phyloP scores from a whole-genome alignment of 2,329 filamentous ascomycete species.

The Neurospora sp. region DNA sequence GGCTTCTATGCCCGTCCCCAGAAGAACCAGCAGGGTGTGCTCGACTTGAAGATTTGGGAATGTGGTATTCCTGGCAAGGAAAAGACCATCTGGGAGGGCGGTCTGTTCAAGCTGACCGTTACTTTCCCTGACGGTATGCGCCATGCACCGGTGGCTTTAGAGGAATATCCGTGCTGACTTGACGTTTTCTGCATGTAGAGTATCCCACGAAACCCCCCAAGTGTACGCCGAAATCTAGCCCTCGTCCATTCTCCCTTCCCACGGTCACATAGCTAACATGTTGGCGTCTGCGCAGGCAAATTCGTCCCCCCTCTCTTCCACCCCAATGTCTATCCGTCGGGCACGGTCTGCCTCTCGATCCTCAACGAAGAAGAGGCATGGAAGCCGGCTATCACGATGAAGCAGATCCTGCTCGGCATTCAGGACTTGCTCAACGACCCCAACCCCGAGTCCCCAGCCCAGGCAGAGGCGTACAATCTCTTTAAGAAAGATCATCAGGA shows the following conservation, averaged over 20 bases:
- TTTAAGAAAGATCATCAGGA: conserved; percentile 83
- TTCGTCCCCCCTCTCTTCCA: conserved; percentile 95
- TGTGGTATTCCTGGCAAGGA: conserved; percentile 94
- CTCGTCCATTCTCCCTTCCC: background rate
- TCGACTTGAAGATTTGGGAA: conserved; percentile 94
- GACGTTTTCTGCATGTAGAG: conserved; percentile 43
- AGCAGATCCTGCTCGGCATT: conserved; percentile 92
- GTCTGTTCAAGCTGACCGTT: conserved; percentile 88
- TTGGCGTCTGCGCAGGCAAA: conserved; percentile 56
- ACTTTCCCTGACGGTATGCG: conserved; percentile 80
- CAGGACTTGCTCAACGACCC: conserved; percentile 94
- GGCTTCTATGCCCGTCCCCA: conserved; percentile 90
- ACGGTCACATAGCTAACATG: conserved; percentile 11
- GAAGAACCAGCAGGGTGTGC: conserved; percentile 66
- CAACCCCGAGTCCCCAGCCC: conserved; percentile 92
- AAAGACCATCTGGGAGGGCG: conserved; percentile 97
- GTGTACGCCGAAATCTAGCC: conserved; percentile 52
- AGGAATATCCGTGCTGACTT: conserved; percentile 11
- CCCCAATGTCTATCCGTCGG: conserved; percentile 96
- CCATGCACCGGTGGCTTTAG: background rate
- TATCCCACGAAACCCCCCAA: conserved; percentile 98
- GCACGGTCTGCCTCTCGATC: conserved; percentile 93
- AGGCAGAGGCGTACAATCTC: conserved; percentile 94
- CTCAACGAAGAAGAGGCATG: conserved; percentile 97
- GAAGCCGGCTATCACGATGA: conserved; percentile 97